Percentiles rank a stretch among this genome's conserved stretches.
These are phyloP conservation scores for Aspergillus cavernicola DNA, from an alignment of 495 filamentous ascomycete genomes.

Conservation along the genomic window DNA sequence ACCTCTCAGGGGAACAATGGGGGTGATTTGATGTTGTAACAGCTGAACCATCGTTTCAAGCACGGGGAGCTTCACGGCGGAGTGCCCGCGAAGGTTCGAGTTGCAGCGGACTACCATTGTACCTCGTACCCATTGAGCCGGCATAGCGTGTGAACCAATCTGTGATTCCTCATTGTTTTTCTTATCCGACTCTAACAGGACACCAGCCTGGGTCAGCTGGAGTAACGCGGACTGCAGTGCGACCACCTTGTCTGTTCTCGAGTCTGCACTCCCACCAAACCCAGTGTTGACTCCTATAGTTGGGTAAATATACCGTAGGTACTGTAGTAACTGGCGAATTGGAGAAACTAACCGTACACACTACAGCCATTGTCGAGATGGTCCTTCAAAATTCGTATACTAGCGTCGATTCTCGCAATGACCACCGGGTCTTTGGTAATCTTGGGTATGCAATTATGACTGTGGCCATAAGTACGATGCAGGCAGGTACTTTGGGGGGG, in stretches of 20 bases:
- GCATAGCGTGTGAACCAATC: slow-evolving; percentile 37
- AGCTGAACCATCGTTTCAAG: slow-evolving; percentile 48
- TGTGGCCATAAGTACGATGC: slow-evolving; percentile 3
- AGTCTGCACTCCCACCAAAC: slow-evolving; percentile 64
- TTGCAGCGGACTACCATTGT: slow-evolving; percentile 57
- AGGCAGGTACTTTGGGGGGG: not conserved
- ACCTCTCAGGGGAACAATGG: slow-evolving; percentile 54
- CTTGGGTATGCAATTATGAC: slow-evolving; percentile 16
- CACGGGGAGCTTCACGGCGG: slow-evolving; percentile 48
- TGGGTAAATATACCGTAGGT: not conserved
- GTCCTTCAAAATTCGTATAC: slow-evolving; percentile 17
- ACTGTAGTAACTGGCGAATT: not conserved
- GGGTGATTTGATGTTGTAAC: slow-evolving; percentile 45
- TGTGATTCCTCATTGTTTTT: slow-evolving; percentile 16
- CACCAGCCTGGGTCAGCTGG: slow-evolving; percentile 50
- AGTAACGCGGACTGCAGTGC: slow-evolving; percentile 49
- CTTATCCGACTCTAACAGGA: slow-evolving; percentile 36
- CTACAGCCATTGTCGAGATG: slow-evolving; percentile 18
- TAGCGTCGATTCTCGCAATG: slow-evolving; percentile 12
- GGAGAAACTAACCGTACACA: slow-evolving; percentile 16
- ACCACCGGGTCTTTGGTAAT: slow-evolving; percentile 15
- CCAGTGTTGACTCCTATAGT: slow-evolving; percentile 58
- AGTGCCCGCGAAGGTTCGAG: slow-evolving; percentile 54
- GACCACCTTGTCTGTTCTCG: slow-evolving; percentile 36
- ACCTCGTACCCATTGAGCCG: slow-evolving; percentile 49